Base-by-base conservation (phyloP, 352 stramenopile species). In the Ochromonadaceae sp. region DNA sequence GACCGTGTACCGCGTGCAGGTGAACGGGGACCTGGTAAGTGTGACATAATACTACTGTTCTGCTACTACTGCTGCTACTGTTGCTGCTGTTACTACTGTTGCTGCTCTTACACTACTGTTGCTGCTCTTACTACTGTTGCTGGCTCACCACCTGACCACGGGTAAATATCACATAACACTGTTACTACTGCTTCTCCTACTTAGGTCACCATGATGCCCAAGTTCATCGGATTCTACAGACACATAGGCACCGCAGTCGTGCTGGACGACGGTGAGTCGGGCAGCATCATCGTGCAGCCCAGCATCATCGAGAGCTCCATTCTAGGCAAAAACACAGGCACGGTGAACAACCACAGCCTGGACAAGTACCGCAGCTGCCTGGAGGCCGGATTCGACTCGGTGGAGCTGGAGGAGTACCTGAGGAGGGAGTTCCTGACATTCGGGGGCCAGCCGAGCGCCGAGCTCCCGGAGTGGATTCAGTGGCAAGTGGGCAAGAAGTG, bases 21-120 rank as follows among this genome's bases (percentile, higher is more conserved):
- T 50, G 2, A 30, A 63, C 31, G 55, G 55, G 14, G 55, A 63
- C 38, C 31, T 63, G 34, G 38, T n/a, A n/a, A n/a, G n/a, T n/a
- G n/a, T n/a, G n/a, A n/a, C n/a, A n/a, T n/a, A n/a, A n/a, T n/a
- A n/a, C n/a, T n/a, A n/a, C n/a, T n/a, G n/a, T n/a, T n/a, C n/a
- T n/a, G n/a, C n/a, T n/a, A n/a, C n/a, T n/a, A n/a, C n/a, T n/a
- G n/a, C n/a, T n/a, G n/a, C n/a, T n/a, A n/a, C n/a, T n/a, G n/a
- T n/a, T n/a, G n/a, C n/a, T n/a, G n/a, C n/a, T n/a, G n/a, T n/a
- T n/a, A n/a, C n/a, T n/a, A n/a, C n/a, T n/a, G n/a, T n/a, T n/a
- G n/a, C n/a, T n/a, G n/a, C n/a, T n/a, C n/a, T n/a, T n/a, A n/a
- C n/a, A n/a, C n/a, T n/a, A n/a, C n/a, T n/a, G n/a, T n/a, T n/a